Conservation (phyloP, 441 rosid species). For the Adansonia gregorii region DNA sequence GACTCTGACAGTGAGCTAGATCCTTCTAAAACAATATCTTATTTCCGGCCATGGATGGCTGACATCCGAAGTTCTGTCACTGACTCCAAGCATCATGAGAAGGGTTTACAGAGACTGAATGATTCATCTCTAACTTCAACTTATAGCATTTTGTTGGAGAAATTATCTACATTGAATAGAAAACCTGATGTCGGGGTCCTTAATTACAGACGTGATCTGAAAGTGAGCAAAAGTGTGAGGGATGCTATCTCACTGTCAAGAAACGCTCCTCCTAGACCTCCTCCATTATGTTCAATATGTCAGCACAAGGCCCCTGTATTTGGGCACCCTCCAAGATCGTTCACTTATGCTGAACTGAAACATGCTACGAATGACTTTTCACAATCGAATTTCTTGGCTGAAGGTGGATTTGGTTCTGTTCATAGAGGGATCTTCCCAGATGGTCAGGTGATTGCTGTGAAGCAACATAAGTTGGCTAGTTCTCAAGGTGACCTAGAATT, state of each 20-base stretch:
- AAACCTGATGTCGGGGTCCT: conserved; percentile 44
- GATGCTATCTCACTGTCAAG: conserved; percentile 60
- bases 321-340: conserved; percentile 77
- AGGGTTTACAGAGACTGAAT: conserved; percentile 39
- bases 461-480: conserved; percentile 71
- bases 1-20: conserved; percentile 52
- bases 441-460: conserved; percentile 72
- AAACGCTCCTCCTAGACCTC: conserved; percentile 62
- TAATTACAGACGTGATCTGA: conserved; percentile 44
- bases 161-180: conserved; percentile 41
- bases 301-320: conserved; percentile 68
- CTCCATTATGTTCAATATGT: conserved; percentile 72
- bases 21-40: conserved; percentile 43
- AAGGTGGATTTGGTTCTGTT: conserved; percentile 79
- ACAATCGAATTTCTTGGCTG: conserved; percentile 63
- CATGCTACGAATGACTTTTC: conserved; percentile 63
- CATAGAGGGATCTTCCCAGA: conserved; percentile 60
- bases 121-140: conserved; percentile 43
- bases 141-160: conserved; percentile 39
- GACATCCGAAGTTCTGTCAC: conserved; percentile 41
- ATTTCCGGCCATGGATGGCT: conserved; percentile 41
- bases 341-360: conserved; percentile 53
- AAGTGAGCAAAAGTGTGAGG: conserved; percentile 59
- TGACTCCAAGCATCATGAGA: conserved; percentile 34
- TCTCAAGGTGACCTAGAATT: conserved; percentile 74